Conservation (phyloP, 768 basidiomycete genomes). For the Rhodotorula kratochvilovae region DNA sequence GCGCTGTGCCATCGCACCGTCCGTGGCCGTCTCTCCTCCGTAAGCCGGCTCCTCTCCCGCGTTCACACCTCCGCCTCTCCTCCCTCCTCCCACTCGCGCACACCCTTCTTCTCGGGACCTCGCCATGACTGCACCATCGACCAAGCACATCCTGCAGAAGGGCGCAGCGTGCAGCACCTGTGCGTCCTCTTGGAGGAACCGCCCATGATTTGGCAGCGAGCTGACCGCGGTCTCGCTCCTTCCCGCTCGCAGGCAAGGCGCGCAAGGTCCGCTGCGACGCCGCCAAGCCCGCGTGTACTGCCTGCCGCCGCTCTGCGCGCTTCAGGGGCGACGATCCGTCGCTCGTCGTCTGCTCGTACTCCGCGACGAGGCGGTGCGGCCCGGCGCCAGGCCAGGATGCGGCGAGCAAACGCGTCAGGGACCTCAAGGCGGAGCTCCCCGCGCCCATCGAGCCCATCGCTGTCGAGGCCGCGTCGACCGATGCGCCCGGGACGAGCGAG, state of each 20-base stretch:
- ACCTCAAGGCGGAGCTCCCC: not conserved
- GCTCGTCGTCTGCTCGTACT: conserved; percentile 8
- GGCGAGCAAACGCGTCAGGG: not conserved
- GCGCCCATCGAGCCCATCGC: not conserved
- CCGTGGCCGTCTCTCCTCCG: not conserved
- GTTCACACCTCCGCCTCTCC: not conserved
- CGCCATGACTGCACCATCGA: not conserved
- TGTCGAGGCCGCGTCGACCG: not conserved
- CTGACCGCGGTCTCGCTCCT: not conserved
- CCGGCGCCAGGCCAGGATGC: not conserved
- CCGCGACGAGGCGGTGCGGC: not conserved
- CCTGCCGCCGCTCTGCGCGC: conserved; percentile 12
- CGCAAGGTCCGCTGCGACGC: conserved; percentile 29
- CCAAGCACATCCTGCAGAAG: conserved; percentile 15
- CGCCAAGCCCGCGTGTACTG: conserved; percentile 5
- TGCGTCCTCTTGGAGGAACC: not conserved
- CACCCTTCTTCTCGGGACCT: not conserved
- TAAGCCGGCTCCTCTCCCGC: too few relatives aligned
- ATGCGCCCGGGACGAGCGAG: not conserved
- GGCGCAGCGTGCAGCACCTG: conserved; percentile 9
- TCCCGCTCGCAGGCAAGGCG: conserved; percentile 2
- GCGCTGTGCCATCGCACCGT: too few relatives aligned
- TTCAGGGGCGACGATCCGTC: conserved; percentile 15
- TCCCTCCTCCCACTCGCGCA: not conserved
- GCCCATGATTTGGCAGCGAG: not conserved